Evolutionary conservation across 257 asterid genomes (phyloP).

Genomic region (Capsicum baccatum): DNA sequence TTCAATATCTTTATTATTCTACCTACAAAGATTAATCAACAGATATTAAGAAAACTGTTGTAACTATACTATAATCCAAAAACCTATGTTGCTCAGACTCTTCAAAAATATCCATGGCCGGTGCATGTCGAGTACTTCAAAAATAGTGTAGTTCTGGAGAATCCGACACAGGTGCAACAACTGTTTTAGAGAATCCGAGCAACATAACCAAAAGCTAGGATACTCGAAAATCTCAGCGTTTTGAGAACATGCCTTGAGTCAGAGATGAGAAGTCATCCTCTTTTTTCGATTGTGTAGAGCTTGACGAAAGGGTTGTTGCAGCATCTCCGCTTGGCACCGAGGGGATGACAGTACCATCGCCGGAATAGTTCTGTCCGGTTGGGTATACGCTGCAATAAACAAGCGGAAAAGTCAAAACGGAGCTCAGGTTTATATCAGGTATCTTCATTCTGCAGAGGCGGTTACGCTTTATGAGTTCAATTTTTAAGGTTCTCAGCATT

Average conservation of each 20-base stretch:
- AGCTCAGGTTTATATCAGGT: background rate
- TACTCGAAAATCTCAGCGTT: conserved; percentile 45
- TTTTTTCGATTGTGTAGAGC: conserved; percentile 61
- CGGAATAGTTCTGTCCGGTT: conserved; percentile 50
- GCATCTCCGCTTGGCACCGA: conserved; percentile 50
- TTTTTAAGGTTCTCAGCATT: no score
- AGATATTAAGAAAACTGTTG: conserved; percentile 32
- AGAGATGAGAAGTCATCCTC: conserved; percentile 94
- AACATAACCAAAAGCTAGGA: background rate
- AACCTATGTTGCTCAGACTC: no score
- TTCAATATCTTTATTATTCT: conserved; percentile 35
- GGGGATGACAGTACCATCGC: conserved; percentile 49
- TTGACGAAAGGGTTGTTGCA: conserved; percentile 51
- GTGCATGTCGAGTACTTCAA: no score
- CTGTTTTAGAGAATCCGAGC: no score
- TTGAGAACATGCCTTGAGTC: conserved; percentile 83
- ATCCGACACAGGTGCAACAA: no score
- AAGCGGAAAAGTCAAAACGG: background rate
- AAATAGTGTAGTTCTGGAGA: no score
- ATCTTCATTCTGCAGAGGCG: background rate
- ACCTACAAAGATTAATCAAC: conserved; percentile 45
- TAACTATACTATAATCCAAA: conserved; percentile 32
- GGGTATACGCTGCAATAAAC: conserved; percentile 54
- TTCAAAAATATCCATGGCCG: no score
- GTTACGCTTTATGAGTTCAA: background rate